Evolutionary conservation across 768 basidiomycete species (phyloP), one percentile per base, ranked within the genome.

Genomic region (Lentinula edodes): DNA sequence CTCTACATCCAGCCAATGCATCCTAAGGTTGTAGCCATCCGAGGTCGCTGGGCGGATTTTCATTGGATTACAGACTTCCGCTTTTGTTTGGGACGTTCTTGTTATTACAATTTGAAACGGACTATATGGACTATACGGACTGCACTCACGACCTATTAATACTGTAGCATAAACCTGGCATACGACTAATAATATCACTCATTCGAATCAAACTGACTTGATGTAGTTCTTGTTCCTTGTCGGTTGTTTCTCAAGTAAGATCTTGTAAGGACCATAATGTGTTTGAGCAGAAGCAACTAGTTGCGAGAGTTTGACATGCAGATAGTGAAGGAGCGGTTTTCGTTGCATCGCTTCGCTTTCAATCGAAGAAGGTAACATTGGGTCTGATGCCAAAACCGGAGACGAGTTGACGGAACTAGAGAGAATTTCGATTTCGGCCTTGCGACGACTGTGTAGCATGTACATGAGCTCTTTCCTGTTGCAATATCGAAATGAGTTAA

Each of bases 371-470:
- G 15, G n/a, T 15, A 36, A 36, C 9, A 13, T 8, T 16, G 34
- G 35, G 16, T 20, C 3, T 20, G 18, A 23, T 20, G 8, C 20
- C 28, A 36, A 41, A 36, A 20, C 5, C 15, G 43, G 8, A 20
- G 35, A 13, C 2, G 43, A 52, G 39, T 35, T 20, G 32, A 46
- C 32, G 6, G 12, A 64, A 54, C 34, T 13, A 65, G 73, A 73
- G 39, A 92, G 69, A 45, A 91, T 79, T 70, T 98, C 93, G 52
- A 95, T 95, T 73, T 98, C 96, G 3, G 95, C 95, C 73, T 98
- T 98, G 50, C 87, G 84, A n/a, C 91, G 84, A 5, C 75, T 78
- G 68, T 90, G 86, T 39, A 98, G 72, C 83, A 97, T 92, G 65
- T 85, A 78, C 71, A 80, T 79, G 2, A 98, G 83, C 68, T 96